Conservation (phyloP, 2,329 filamentous ascomycete genomes). For the Aureobasidium uvarum region DNA sequence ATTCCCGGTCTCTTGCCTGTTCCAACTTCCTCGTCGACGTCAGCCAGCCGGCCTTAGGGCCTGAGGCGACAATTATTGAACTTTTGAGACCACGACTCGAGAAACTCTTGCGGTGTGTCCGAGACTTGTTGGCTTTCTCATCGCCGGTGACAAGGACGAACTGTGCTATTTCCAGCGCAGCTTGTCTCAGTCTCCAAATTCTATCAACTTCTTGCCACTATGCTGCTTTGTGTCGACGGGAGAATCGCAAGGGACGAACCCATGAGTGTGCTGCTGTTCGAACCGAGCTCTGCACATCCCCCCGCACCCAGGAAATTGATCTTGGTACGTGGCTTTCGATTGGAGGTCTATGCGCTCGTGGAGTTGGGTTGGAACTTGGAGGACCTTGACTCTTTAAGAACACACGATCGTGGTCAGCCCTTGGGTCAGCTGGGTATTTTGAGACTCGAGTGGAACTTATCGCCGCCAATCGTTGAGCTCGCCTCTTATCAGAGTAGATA, state of each 20-base stretch:
- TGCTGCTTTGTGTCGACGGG: neutral
- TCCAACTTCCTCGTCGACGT: neutral
- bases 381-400: neutral
- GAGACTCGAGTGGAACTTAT: neutral
- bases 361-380: neutral
- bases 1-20: neutral
- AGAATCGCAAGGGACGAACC: neutral
- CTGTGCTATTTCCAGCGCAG: neutral
- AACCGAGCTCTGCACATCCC: constrained; percentile 16
- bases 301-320: constrained; percentile 12
- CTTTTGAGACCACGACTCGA: constrained; percentile 11
- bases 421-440: neutral
- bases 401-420: neutral
- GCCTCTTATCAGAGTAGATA: neutral
- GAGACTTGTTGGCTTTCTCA: neutral
- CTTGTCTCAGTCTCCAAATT: neutral
- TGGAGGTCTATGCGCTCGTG: constrained; percentile 2
- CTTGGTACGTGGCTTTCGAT: neutral
- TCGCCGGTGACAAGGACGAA: neutral
- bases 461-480: neutral
- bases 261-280: neutral
- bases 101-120: neutral
- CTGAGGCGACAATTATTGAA: constrained; percentile 6
- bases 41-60: neutral
- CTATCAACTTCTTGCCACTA: neutral